These are phyloP conservation scores for Dothideomycetes sp. DNA, from an alignment of 2,329 filamentous ascomycete genomes.

Conservation along the genomic window DNA sequence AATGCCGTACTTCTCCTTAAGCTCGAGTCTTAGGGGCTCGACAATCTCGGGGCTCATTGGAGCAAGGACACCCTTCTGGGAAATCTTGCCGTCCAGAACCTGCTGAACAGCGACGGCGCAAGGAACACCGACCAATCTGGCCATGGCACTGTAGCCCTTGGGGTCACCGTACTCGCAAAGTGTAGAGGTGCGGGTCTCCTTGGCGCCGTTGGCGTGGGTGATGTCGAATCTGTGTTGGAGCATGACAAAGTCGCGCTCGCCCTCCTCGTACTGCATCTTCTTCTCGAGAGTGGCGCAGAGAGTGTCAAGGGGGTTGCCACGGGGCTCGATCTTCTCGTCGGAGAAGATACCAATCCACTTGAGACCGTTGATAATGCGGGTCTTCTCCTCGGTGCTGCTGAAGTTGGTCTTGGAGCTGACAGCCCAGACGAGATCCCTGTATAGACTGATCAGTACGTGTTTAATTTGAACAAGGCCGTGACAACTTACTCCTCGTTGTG, in stretches of 20 bases:
- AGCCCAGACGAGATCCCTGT: slow-evolving; percentile 52
- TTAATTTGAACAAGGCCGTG: too few species aligned
- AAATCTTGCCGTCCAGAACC: slow-evolving; percentile 30
- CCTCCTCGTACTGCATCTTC: slow-evolving; percentile 81
- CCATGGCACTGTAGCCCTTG: slow-evolving; percentile 69
- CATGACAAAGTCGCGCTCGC: slow-evolving; percentile 74
- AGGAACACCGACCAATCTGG: slow-evolving; percentile 68
- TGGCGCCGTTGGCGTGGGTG: slow-evolving; percentile 68
- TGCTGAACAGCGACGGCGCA: slow-evolving; percentile 58
- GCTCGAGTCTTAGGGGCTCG: slow-evolving; percentile 64
- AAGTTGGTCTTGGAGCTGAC: slow-evolving; percentile 71
- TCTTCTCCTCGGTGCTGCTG: slow-evolving; percentile 55
- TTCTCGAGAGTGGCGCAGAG: slow-evolving; percentile 79
- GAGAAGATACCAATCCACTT: slow-evolving; percentile 64
- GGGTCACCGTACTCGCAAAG: slow-evolving; percentile 75
- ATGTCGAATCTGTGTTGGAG: slow-evolving; percentile 78
- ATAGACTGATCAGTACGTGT: background rate
- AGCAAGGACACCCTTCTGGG: slow-evolving; percentile 50
- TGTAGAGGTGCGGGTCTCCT: slow-evolving; percentile 70
- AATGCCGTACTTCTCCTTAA: slow-evolving; percentile 70
- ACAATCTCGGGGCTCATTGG: slow-evolving; percentile 66
- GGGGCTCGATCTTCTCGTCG: slow-evolving; percentile 57
- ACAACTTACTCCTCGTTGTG: slow-evolving; percentile 42
- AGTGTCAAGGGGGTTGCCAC: slow-evolving; percentile 78
- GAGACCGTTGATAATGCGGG: slow-evolving; percentile 61